Base-by-base conservation (phyloP, 2,329 filamentous ascomycete species). In the Apiospora arundinis region DNA sequence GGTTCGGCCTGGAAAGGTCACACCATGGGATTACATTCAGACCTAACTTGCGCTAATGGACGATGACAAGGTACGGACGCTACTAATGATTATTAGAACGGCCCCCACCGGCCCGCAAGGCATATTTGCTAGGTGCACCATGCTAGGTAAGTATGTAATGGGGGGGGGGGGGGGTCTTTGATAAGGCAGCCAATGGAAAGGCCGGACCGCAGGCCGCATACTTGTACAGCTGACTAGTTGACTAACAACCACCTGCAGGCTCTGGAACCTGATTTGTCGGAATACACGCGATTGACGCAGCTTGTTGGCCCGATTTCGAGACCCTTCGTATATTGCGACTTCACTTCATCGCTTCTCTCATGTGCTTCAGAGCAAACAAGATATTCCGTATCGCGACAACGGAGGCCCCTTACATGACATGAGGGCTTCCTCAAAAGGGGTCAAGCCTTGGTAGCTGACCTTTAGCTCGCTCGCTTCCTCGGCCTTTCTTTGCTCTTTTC, bases 201-300 rank as follows among this genome's bases (percentile, higher is more conserved):
- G 56, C 56, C 32, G 18, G 32, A 40, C 18, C 28, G 21, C 9
- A 40, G 56, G 56, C 56, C 32, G 56, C 56, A 37, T 37, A 32
- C 32, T 32, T 32, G 32, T 32, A 63, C 21, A 40, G 52, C 28
- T 63, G 56, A n/a, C 56, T n/a, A n/a, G 18, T 40, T 63, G 56
- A 32, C 32, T 32, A 32, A 32, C 32, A 40, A 63, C 32, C 37
- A 63, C 56, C 37, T 6, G 18, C 21, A 40, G 56, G n/a, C 18
- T 23, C 56, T 23, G 32, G 21, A 11, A 40, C 56, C 18, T 63
- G 56, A 63, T 63, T 63, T 63, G 56, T 32, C 32, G 32, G 32
- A 63, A 63, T 63, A 63, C 56, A 63, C 56, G 56, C 56, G 56
- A 63, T 63, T 63, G 56, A 40, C 56, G 56, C 56, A n/a, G 52